Evolutionary conservation across 805 yeast species (phyloP).

Genomic region (Phaffomyces antillensis): DNA sequence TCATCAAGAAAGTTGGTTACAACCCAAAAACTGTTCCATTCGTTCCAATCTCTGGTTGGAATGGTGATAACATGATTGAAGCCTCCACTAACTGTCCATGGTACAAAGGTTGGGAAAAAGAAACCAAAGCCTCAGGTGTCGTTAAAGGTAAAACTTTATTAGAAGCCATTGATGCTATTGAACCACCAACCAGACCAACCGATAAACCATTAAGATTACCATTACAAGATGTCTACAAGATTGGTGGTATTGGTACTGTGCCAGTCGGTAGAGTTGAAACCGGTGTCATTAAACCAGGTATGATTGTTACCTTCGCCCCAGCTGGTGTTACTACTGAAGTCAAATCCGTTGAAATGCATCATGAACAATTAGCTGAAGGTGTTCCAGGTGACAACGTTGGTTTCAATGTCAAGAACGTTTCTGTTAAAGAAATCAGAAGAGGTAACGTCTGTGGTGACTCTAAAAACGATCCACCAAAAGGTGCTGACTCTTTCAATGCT

Average conservation of each 20-base stretch:
- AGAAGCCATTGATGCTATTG: constrained; percentile 84
- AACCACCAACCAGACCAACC: constrained; percentile 81
- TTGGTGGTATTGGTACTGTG: constrained; percentile 92
- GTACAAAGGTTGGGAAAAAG: constrained; percentile 91
- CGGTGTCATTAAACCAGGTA: constrained; percentile 89
- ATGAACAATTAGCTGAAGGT: constrained; percentile 81
- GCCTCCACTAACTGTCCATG: constrained; percentile 75
- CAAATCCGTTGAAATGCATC: constrained; percentile 91
- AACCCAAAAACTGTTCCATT: constrained; percentile 85
- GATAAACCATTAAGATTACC: constrained; percentile 90
- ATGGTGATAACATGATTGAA: constrained; percentile 92
- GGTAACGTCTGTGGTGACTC: constrained; percentile 94
- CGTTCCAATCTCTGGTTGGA: constrained; percentile 91
- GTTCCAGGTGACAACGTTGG: constrained; percentile 86
- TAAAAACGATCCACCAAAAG: constrained; percentile 88
- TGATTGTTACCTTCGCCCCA: constrained; percentile 87
- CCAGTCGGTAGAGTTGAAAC: constrained; percentile 95
- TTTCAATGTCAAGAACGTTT: constrained; percentile 90
- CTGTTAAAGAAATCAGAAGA: constrained; percentile 89
- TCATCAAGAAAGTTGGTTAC: constrained; percentile 85
- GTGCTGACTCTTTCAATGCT: constrained; percentile 76
- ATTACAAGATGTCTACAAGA: constrained; percentile 90
- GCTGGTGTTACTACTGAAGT: constrained; percentile 91
- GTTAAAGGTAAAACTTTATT: constrained; percentile 75
- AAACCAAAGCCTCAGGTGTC: constrained; percentile 66